Evolutionary conservation across 176 grass and related monocot species (phyloP).

Genomic region (Raddia distichophylla): DNA sequence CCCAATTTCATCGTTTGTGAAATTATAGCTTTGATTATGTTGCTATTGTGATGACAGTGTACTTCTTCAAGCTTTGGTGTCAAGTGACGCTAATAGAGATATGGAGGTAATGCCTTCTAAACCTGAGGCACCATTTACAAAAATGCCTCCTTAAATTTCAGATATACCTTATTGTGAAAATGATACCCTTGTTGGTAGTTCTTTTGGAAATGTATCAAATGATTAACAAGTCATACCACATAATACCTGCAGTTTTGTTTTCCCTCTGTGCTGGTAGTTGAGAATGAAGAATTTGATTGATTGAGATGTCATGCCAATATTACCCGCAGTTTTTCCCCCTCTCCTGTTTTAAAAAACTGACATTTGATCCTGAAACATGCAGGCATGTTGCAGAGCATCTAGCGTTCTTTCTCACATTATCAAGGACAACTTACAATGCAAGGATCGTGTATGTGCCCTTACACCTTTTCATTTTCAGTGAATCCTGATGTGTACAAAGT

Average conservation of each 20-base stretch:
- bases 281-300: constrained; percentile 1
- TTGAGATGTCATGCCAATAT: constrained; percentile 4
- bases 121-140: constrained; percentile 15
- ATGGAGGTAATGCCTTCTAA: constrained; percentile 68
- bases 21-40: constrained; percentile 32
- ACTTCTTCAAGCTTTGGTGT: constrained; percentile 85
- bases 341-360: constrained; percentile 29
- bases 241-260: neutral
- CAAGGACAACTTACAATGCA: constrained; percentile 93
- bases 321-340: neutral
- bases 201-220: constrained; percentile 6
- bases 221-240: neutral
- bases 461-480: constrained; percentile 35
- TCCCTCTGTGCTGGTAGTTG: neutral
- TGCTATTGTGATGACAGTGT: constrained; percentile 67
- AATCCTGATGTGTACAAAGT: constrained; percentile 24
- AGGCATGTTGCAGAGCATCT: constrained; percentile 89
- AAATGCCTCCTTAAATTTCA: constrained; percentile 20
- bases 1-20: constrained; percentile 21
- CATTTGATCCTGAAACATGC: constrained; percentile 48
- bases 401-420: constrained; percentile 93
- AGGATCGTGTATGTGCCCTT: constrained; percentile 73
- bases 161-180: constrained; percentile 7
- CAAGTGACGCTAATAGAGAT: constrained; percentile 77
- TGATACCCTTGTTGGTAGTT: constrained; percentile 19